Base-by-base conservation (phyloP, 129 eudicot species). In the Centaurea solstitialis region DNA sequence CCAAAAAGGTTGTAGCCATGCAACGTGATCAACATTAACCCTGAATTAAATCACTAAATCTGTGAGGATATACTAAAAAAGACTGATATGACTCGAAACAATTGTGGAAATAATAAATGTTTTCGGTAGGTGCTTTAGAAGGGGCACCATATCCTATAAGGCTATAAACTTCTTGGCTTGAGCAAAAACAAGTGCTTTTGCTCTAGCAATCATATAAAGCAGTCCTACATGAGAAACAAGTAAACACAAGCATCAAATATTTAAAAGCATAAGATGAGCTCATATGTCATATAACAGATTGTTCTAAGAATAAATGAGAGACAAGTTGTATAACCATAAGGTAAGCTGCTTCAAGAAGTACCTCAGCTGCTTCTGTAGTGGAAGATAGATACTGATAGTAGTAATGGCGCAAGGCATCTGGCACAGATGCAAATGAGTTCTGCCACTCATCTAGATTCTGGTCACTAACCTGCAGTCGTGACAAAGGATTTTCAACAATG, bases 401-500 rank as follows among this genome's bases (percentile, higher is more conserved):
- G 88, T 96, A 96, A 78, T 87, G 99, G 69, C 99, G 98, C 89
- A 96, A 78, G 6, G 99, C 98, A 87, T 96, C 99, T 64, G 97
- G 86, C 75, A 96, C 97, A 86, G 90, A 96, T 75, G 97, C 99
- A 86, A 97, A 85, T 47, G 99, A 92, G 80, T 87, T 93, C 50
- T 87, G 86, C 98, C 98, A 91, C 80, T 85, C 88, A 79, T 96
- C 97, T 79, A 96, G 85, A 84, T 96, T 89, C 85, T 93, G 99
- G 83, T 93, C 95, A 38, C 92, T 88, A 70, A 96, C 99, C 99
- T 96, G 87, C 70, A 76, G 45, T 79, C 41, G 37, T 68, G 15
- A 45, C 33, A 73, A n/a, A 70, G 59, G 71, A 76, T 23, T 78
- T 68, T 68, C 53, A 86, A 64, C 13, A 20, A 45, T 45, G 70